Conservation (phyloP, 169 alveolate species). For the Eimeria zaria region DNA sequence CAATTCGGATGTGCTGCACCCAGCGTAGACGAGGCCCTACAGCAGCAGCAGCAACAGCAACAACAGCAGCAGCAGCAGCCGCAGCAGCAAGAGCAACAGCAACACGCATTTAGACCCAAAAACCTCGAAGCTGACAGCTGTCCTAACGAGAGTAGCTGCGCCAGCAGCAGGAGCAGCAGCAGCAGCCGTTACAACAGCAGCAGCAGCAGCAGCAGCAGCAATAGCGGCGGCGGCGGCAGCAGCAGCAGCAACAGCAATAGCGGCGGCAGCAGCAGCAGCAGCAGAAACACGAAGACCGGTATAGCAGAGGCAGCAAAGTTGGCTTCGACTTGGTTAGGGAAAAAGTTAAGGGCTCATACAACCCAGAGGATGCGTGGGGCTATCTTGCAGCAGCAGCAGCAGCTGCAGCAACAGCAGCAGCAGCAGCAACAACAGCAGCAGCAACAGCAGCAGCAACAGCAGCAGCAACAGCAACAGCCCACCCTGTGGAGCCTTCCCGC, state of each 20-base stretch:
- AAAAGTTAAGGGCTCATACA: not conserved
- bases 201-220: conserved; percentile 38
- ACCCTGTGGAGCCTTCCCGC: conserved; percentile 35
- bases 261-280: no score
- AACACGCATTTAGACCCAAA: not conserved
- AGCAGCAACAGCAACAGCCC: not conserved
- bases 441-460: not conserved
- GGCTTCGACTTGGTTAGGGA: conserved; percentile 16
- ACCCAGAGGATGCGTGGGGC: not conserved
- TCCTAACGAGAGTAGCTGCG: not conserved
- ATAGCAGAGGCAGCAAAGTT: conserved; percentile 24
- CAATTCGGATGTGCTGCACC: not conserved
- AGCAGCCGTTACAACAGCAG: not conserved
- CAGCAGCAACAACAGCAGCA: conserved; percentile 12
- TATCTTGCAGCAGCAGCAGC: not conserved
- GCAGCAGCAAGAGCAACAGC: not conserved
- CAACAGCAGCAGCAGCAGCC: conserved; percentile 44
- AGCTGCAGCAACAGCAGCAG: conserved; percentile 44
- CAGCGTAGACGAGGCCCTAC: not conserved
- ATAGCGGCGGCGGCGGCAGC: conserved; percentile 29
- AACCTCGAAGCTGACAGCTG: not conserved
- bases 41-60: conserved; percentile 36
- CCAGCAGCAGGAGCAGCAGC: conserved; percentile 20
- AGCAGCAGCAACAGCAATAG: conserved; percentile 5
- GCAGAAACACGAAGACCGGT: not conserved